Evolutionary conservation across 805 yeast genomes (phyloP).

Genomic region (Lachancea fermentati): DNA sequence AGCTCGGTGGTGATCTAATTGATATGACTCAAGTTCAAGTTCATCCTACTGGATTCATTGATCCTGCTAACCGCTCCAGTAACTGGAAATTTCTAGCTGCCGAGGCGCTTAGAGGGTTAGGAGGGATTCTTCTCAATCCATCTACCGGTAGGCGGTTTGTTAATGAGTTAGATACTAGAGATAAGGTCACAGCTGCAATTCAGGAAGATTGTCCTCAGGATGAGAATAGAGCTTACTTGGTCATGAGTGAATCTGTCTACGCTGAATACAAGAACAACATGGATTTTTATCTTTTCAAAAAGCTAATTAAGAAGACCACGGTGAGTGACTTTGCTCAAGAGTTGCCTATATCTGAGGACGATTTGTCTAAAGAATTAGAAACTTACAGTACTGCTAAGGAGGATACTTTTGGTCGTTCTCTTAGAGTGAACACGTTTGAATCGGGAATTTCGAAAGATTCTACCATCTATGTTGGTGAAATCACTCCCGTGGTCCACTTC

Average conservation of each 20-base stretch:
- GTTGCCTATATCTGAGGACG: conserved; percentile 20
- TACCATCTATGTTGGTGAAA: conserved; percentile 41
- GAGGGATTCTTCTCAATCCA: conserved; percentile 48
- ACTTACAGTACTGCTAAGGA: conserved; percentile 18
- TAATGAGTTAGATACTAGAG: conserved; percentile 51
- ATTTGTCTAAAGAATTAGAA: conserved; percentile 22
- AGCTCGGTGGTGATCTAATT: conserved; percentile 43
- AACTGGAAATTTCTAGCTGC: conserved; percentile 55
- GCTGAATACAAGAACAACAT: conserved; percentile 42
- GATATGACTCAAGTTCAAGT: conserved; percentile 58
- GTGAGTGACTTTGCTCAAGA: conserved; percentile 29
- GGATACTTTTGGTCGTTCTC: conserved; percentile 36
- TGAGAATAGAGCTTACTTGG: conserved; percentile 31
- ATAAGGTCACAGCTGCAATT: conserved; percentile 43
- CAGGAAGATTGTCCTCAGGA: conserved; percentile 26
- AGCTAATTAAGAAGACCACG: conserved; percentile 30
- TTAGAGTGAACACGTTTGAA: conserved; percentile 32
- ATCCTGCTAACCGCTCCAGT: conserved; percentile 35
- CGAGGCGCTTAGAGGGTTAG: conserved; percentile 54
- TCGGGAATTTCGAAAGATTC: conserved; percentile 22
- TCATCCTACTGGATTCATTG: conserved; percentile 59
- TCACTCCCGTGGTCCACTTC: conserved; percentile 60
- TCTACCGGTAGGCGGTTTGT: conserved; percentile 44
- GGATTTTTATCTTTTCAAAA: conserved; percentile 44
- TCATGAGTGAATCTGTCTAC: conserved; percentile 42